These are phyloP conservation scores for Tremellales sp. DNA, from an alignment of 1,284 basidiomycete genomes.

Conservation along the genomic window DNA sequence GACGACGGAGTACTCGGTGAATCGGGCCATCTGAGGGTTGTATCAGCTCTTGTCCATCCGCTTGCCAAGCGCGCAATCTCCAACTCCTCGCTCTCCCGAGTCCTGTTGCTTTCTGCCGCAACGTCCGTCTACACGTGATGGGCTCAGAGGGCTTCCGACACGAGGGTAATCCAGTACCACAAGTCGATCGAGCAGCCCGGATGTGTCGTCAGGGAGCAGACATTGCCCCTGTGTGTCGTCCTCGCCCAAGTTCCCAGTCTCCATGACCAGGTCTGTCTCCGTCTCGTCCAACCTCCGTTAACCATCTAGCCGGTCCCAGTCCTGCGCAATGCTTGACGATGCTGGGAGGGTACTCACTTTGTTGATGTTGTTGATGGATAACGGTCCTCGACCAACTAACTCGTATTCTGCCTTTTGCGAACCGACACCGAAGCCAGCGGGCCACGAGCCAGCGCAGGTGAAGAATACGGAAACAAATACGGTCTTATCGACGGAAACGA, in stretches of 20 bases:
- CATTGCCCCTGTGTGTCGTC: constrained; percentile 46
- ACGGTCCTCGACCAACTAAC: too few relatives aligned
- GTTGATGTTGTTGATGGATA: not conserved
- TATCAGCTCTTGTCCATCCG: not conserved
- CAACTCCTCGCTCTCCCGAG: not conserved
- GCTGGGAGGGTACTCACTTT: constrained; percentile 12
- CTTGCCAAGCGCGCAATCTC: not conserved
- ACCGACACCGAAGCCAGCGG: too few relatives aligned
- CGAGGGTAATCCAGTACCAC: not conserved
- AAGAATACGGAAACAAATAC: too few relatives aligned
- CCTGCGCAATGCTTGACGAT: not conserved
- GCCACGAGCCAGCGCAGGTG: not conserved
- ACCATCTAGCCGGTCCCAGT: too few relatives aligned
- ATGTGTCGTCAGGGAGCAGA: constrained; percentile 37
- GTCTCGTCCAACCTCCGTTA: too few relatives aligned
- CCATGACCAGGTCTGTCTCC: not conserved
- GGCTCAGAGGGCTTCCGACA: not conserved
- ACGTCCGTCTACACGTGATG: not conserved
- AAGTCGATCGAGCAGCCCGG: not conserved
- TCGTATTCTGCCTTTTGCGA: not conserved
- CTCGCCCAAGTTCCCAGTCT: constrained; percentile 16
- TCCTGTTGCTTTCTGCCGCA: not conserved
- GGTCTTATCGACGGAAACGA: too few relatives aligned
- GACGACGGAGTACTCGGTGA: constrained; percentile 90
- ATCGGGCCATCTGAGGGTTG: constrained; percentile 52